Base-by-base conservation (phyloP, 805 yeast genomes). In the Candida ascalaphidarum region DNA sequence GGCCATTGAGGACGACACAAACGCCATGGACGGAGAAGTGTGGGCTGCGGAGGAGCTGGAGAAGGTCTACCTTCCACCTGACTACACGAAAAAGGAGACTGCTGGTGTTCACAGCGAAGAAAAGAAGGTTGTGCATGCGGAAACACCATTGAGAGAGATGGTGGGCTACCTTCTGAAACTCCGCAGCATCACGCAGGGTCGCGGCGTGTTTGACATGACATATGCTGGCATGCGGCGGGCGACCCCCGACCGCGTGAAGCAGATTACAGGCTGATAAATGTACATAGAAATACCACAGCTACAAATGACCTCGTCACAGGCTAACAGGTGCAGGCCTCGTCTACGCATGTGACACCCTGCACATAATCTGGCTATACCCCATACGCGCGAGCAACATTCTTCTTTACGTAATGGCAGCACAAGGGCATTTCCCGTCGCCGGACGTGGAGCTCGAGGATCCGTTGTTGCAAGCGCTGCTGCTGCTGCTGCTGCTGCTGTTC, bases 111-210 rank as follows among this genome's bases (percentile, higher is more conserved):
- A 42, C n/a, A 35, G 56, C 27, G 45, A 35, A 22, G 58, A 57
- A 34, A 74, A 63, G 37, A 71, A 83, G 53, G 55, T 69, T 6
- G 71, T 92, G 19, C 60, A 60, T n/a, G 95, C 96, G 0, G 71
- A 68, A 28, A 88, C 86, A 0, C 96, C 98, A 3, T 60, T 92
- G 46, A 68, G 78, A 35, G 94, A 81, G 35, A 86, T 92, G 95
- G 71, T 86, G 26, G 95, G 96, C 1, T 92, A 92, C 50, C 65
- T 85, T 33, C 74, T 77, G 8, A 73, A 71, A 35, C 58, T 92
- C 25, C 59, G 97, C 42, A 78, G 92, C 21, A 58, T 86, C 41
- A 88, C 96, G 0, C 86, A 85, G 46, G 98, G 98, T 2, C 66
- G 95, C 23, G 95, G 88, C 2, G 70, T 76, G 2, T 86, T 82